Conservation (phyloP, 805 yeast genomes). For the Saturnispora kantuleensis region DNA sequence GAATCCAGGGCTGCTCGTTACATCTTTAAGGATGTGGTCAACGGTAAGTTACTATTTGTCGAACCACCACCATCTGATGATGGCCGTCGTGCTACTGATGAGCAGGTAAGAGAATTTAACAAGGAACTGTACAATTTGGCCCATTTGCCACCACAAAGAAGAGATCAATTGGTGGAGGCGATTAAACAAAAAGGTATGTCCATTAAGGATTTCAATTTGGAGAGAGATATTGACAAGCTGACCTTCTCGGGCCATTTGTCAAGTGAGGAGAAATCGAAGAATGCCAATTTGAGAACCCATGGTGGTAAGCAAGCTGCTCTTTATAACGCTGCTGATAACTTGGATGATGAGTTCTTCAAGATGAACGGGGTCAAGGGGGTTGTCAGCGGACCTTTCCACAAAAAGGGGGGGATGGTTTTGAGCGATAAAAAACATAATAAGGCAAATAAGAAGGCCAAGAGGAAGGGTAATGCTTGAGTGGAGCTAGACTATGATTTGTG, state of each 20-base stretch:
- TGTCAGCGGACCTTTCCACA: slow-evolving; percentile 67
- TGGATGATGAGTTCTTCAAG: slow-evolving; percentile 79
- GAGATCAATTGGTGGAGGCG: slow-evolving; percentile 59
- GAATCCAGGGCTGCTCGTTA: slow-evolving; percentile 90
- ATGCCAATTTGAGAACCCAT: slow-evolving; percentile 37
- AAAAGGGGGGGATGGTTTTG: slow-evolving; percentile 37
- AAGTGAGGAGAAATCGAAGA: slow-evolving; percentile 36
- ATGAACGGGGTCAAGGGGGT: slow-evolving; percentile 57
- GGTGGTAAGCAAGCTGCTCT: slow-evolving; percentile 81
- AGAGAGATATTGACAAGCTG: slow-evolving; percentile 58
- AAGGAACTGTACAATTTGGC: slow-evolving; percentile 58
- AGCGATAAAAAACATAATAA: slow-evolving; percentile 75
- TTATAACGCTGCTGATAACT: slow-evolving; percentile 67
- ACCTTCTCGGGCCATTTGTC: slow-evolving; percentile 75
- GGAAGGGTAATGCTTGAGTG: slow-evolving; percentile 9
- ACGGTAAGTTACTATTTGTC: slow-evolving; percentile 75
- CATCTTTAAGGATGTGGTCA: slow-evolving; percentile 87
- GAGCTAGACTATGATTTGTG: not conserved
- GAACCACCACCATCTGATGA: slow-evolving; percentile 80
- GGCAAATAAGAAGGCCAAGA: slow-evolving; percentile 21
- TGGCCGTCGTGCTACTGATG: slow-evolving; percentile 40
- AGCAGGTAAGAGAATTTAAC: slow-evolving; percentile 60
- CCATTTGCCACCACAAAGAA: slow-evolving; percentile 62
- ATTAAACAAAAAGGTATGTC: slow-evolving; percentile 45
- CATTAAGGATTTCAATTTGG: slow-evolving; percentile 47